These are phyloP conservation scores for Hypoxylon trugodes DNA, from an alignment of 495 filamentous ascomycete species.

Conservation along the genomic window DNA sequence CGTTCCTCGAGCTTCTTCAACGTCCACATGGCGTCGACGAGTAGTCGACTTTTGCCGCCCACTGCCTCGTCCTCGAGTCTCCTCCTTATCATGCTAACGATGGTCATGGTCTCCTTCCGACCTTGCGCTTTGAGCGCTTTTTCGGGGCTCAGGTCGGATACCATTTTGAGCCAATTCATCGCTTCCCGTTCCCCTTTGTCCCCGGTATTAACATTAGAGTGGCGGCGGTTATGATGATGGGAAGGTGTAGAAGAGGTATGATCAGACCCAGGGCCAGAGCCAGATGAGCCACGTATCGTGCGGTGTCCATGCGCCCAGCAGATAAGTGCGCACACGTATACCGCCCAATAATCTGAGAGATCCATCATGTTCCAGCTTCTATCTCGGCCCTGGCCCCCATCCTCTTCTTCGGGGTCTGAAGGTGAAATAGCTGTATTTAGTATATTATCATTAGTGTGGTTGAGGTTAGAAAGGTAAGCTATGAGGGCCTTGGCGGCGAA, in stretches of 20 bases:
- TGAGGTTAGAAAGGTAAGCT: constrained; percentile 36
- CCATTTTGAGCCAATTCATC: constrained; percentile 37
- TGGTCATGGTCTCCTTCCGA: constrained; percentile 46
- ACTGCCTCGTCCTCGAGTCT: constrained; percentile 52
- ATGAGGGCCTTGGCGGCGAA: constrained; percentile 44
- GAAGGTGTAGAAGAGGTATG: constrained; percentile 9
- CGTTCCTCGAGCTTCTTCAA: constrained; percentile 55
- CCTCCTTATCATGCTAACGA: constrained; percentile 50
- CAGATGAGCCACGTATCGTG: constrained; percentile 18
- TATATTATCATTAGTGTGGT: constrained; percentile 29
- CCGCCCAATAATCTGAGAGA: constrained; percentile 58
- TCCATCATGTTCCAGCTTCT: constrained; percentile 43
- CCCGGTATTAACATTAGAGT: constrained; percentile 37
- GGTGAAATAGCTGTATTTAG: constrained; percentile 32
- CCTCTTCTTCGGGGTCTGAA: constrained; percentile 27
- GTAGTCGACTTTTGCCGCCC: constrained; percentile 50
- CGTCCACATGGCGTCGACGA: constrained; percentile 55
- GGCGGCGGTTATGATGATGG: constrained; percentile 9
- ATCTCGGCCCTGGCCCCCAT: constrained; percentile 1
- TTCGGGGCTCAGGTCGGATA: constrained; percentile 38
- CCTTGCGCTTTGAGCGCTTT: constrained; percentile 41
- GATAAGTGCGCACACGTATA: constrained; percentile 58
- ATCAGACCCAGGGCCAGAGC: constrained; percentile 16
- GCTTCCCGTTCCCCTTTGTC: constrained; percentile 35
- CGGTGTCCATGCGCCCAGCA: constrained; percentile 55